Evolutionary conservation across 768 basidiomycete species (phyloP).

Genomic region (Rhizopogon rudus): DNA sequence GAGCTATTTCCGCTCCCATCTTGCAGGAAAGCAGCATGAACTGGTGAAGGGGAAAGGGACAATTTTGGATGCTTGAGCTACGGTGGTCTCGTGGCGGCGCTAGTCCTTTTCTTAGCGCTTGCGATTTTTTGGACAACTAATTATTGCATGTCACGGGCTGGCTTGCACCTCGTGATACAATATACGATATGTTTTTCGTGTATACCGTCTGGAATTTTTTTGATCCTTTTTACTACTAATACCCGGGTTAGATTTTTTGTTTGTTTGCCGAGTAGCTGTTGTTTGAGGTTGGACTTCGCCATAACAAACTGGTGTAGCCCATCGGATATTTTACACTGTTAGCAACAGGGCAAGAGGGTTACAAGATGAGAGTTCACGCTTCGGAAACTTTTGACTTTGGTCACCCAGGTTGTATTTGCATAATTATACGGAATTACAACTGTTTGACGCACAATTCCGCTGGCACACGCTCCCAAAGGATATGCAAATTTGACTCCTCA

Average conservation of each 20-base stretch:
- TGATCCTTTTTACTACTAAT: background rate
- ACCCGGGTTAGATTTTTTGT: slow-evolving; percentile 4
- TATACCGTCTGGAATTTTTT: slow-evolving; percentile 13
- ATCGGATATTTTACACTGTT: too few relatives aligned
- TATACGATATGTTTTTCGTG: slow-evolving; percentile 3
- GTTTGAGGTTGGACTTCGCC: background rate
- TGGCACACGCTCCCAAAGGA: too few relatives aligned
- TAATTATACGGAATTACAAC: too few relatives aligned
- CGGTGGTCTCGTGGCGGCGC: slow-evolving; percentile 14
- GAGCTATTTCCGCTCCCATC: slow-evolving; percentile 69
- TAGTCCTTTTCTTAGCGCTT: slow-evolving; percentile 7
- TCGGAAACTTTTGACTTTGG: too few relatives aligned
- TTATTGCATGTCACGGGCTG: slow-evolving; percentile 15
- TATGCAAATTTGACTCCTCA: too few relatives aligned
- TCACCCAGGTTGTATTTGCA: too few relatives aligned
- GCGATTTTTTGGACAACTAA: slow-evolving; percentile 1
- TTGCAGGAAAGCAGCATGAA: slow-evolving; percentile 81
- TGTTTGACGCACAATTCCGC: too few relatives aligned
- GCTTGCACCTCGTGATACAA: slow-evolving; percentile 12
- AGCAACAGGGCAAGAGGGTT: too few relatives aligned
- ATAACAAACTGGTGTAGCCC: too few relatives aligned
- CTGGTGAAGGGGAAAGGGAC: slow-evolving; percentile 45
- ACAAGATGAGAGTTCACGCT: too few relatives aligned
- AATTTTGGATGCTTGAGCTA: slow-evolving; percentile 13
- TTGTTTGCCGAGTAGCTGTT: slow-evolving; percentile 2